phyloP scores from a whole-genome alignment of 495 filamentous ascomycete species.

The Schizothecium vesticola region DNA sequence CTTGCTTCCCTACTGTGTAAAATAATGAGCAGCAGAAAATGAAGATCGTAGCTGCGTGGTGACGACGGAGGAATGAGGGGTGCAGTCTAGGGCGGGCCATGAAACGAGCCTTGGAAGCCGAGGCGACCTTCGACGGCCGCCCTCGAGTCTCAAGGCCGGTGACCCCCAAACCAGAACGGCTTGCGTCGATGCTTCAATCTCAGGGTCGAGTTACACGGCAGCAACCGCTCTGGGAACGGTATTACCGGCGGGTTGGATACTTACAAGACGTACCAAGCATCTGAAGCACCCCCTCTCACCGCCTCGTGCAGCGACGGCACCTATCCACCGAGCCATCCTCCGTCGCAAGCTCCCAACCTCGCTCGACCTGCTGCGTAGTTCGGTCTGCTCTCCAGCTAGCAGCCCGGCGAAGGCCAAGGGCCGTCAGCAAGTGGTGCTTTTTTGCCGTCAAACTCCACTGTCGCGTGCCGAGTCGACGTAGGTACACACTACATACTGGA shows the following conservation, averaged over 20 bases:
- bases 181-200: neutral
- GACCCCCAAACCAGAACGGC: neutral
- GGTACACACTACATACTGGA: neutral
- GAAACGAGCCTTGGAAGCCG: neutral
- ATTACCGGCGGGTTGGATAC: neutral
- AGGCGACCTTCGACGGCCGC: neutral
- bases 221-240: neutral
- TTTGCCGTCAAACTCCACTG: neutral
- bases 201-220: neutral
- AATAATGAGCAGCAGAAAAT: neutral
- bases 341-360: neutral
- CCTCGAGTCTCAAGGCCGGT: neutral
- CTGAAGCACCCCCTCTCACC: neutral
- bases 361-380: neutral
- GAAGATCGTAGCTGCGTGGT: neutral
- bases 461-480: neutral
- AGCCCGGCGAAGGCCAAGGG: neutral
- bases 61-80: neutral
- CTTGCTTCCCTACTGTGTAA: too few species aligned
- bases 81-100: neutral
- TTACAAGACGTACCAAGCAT: neutral
- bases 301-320: neutral
- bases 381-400: neutral
- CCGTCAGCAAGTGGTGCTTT: neutral
- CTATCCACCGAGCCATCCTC: neutral